These are phyloP conservation scores for Diaporthe aspalathi DNA, from an alignment of 2,329 filamentous ascomycete species.

Conservation along the genomic window DNA sequence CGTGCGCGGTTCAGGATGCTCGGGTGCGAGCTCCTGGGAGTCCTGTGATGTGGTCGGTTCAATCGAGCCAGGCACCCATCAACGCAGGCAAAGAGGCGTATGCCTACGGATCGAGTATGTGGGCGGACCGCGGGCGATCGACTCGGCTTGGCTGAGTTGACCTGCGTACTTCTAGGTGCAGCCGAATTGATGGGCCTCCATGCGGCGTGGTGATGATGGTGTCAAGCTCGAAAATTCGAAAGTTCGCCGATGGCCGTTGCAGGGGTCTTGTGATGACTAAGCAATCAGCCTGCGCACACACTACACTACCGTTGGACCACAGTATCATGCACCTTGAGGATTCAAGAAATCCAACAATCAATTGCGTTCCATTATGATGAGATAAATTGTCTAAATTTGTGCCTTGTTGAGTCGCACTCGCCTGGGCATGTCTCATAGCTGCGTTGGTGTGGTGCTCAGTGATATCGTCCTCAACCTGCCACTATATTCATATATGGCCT, in stretches of 20 bases:
- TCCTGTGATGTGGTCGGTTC: slow-evolving; percentile 28
- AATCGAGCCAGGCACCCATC: slow-evolving; percentile 34
- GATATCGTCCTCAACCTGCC: neutral
- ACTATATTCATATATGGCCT: neutral
- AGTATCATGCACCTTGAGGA: neutral
- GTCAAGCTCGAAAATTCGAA: slow-evolving; percentile 37
- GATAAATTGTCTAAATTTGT: neutral
- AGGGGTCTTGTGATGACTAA: slow-evolving; percentile 28
- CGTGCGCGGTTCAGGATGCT: slow-evolving; percentile 29
- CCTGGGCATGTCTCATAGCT: neutral
- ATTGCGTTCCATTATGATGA: neutral
- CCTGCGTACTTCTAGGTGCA: slow-evolving; percentile 12
- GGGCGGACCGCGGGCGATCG: slow-evolving; percentile 18
- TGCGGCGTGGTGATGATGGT: neutral
- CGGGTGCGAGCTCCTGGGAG: slow-evolving; percentile 32
- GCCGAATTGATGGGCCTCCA: slow-evolving; percentile 5
- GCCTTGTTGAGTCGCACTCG: neutral
- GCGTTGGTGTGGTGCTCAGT: neutral
- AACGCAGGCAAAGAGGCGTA: slow-evolving; percentile 2
- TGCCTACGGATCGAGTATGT: neutral
- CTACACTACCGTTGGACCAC: neutral
- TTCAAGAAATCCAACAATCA: neutral
- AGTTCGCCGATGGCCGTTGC: slow-evolving; percentile 31
- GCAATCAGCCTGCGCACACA: neutral
- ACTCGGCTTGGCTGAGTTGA: slow-evolving; percentile 15